phyloP scores from a whole-genome alignment of 2,329 filamentous ascomycete genomes.

The Colletotrichum zoysiae region DNA sequence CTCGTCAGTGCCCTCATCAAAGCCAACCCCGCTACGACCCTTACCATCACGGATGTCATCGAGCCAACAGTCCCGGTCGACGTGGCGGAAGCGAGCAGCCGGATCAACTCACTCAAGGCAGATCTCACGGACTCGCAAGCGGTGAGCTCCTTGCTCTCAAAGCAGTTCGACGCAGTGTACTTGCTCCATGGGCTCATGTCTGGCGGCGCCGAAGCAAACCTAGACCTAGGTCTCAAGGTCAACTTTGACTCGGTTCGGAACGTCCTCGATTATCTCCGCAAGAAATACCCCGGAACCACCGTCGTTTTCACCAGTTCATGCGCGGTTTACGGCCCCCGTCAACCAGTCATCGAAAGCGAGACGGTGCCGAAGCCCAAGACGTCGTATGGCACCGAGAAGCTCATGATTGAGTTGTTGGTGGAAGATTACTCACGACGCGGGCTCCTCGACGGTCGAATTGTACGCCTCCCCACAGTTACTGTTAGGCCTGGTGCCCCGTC shows the following conservation, averaged over 20 bases:
- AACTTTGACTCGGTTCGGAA: constrained; percentile 69
- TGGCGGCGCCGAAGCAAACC: constrained; percentile 69
- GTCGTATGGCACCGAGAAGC: constrained; percentile 72
- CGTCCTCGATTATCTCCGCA: constrained; percentile 66
- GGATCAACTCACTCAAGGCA: constrained; percentile 46
- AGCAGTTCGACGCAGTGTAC: constrained; percentile 61
- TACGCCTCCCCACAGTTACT: constrained; percentile 71
- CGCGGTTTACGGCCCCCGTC: constrained; percentile 67
- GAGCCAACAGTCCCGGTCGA: constrained; percentile 63
- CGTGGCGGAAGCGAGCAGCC: constrained; percentile 44
- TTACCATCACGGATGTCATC: constrained; percentile 70
- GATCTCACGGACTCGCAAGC: constrained; percentile 52
- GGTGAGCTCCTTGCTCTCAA: constrained; percentile 49
- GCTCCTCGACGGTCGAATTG: constrained; percentile 68
- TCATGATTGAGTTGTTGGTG: constrained; percentile 70
- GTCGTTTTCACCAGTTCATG: constrained; percentile 71
- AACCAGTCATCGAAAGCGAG: constrained; percentile 54
- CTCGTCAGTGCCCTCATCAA: constrained; percentile 68
- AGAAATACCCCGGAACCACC: constrained; percentile 59
- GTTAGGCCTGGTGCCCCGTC: constrained; percentile 72
- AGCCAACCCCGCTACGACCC: constrained; percentile 50
- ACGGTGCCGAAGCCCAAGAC: constrained; percentile 65
- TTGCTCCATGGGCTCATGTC: constrained; percentile 76
- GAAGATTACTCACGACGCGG: constrained; percentile 66
- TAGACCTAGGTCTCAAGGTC: constrained; percentile 66